These are phyloP conservation scores for Melampsora medusae DNA, from an alignment of 1,284 basidiomycete genomes.

Conservation along the genomic window DNA sequence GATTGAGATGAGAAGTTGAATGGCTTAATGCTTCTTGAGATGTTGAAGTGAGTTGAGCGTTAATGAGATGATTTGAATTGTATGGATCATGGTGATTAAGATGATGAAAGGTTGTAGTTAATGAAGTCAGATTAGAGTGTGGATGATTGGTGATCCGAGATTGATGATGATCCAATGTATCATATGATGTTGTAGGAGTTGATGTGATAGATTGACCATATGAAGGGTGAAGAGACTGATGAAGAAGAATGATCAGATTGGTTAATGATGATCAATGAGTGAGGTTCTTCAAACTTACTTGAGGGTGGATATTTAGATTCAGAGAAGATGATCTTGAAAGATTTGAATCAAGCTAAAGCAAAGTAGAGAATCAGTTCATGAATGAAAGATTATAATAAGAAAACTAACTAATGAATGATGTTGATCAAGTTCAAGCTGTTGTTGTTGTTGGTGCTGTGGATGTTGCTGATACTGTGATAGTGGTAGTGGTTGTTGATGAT, in stretches of 20 bases:
- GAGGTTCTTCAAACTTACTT: background rate
- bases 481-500: slow-evolving; percentile 2
- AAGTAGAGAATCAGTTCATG: background rate
- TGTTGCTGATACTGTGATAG: background rate
- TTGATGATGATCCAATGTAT: background rate
- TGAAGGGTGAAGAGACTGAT: background rate
- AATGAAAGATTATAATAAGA: background rate
- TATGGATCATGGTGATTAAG: background rate
- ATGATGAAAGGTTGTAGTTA: background rate
- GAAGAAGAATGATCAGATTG: background rate
- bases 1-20: background rate
- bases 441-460: too few relatives aligned
- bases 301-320: background rate
- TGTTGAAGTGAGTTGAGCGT: background rate
- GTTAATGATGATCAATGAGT: too few relatives aligned
- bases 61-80: background rate
- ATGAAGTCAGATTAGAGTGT: too few relatives aligned
- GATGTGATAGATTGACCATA: background rate
- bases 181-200: background rate
- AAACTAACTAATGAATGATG: background rate
- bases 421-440: background rate
- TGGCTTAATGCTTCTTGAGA: background rate
- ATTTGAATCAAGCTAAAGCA: background rate
- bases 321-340: background rate
- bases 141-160: background rate